These are phyloP conservation scores for Apiotrichum veenhuisii DNA, from an alignment of 1,284 basidiomycete genomes.

Conservation along the genomic window DNA sequence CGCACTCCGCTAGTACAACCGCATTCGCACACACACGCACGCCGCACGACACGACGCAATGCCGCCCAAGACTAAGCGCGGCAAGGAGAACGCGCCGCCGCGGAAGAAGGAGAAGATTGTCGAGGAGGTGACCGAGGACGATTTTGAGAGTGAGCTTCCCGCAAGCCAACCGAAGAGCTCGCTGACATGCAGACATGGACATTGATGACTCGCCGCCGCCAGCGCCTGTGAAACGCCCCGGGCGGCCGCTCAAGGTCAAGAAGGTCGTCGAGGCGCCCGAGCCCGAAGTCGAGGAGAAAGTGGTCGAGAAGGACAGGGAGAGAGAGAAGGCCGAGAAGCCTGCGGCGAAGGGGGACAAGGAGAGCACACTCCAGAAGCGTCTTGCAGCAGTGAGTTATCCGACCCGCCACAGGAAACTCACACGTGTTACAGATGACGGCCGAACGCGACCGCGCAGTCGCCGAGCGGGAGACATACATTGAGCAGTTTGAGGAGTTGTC, in stretches of 20 bases:
- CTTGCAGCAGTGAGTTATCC: slow-evolving; percentile 17
- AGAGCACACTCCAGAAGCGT: slow-evolving; percentile 10
- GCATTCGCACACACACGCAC: background rate
- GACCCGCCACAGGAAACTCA: background rate
- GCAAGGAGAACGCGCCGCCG: slow-evolving; percentile 16
- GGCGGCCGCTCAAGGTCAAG: slow-evolving; percentile 1
- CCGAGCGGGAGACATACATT: slow-evolving; percentile 38
- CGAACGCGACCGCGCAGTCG: slow-evolving; percentile 29
- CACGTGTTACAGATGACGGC: slow-evolving; percentile 25
- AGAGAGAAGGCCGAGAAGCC: background rate
- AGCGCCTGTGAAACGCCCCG: slow-evolving; percentile 1
- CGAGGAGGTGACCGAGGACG: slow-evolving; percentile 4
- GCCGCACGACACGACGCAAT: background rate
- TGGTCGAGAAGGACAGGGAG: background rate
- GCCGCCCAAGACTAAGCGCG: slow-evolving; percentile 9
- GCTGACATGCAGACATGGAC: slow-evolving; percentile 2
- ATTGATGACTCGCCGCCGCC: background rate
- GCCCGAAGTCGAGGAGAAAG: background rate
- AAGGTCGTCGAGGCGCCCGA: background rate
- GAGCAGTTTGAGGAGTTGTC: slow-evolving; percentile 48
- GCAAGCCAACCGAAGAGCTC: too few relatives aligned
- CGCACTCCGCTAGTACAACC: too few relatives aligned
- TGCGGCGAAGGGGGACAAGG: too few relatives aligned
- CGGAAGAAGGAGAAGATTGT: slow-evolving; percentile 2
- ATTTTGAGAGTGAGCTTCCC: slow-evolving; percentile 9